Conservation (phyloP, 345 rosid genomes). For the Citrus glauca region DNA sequence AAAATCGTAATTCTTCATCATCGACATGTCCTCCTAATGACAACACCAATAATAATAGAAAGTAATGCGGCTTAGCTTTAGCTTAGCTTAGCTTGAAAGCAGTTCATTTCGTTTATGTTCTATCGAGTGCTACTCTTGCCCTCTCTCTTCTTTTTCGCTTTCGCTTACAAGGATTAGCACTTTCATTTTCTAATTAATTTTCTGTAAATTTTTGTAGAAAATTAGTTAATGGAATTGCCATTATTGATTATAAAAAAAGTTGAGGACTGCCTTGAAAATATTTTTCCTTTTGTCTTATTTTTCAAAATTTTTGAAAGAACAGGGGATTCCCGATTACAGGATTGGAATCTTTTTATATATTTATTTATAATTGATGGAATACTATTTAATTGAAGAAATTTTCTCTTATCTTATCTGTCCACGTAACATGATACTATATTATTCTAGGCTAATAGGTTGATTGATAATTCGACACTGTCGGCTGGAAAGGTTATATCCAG, state of each 20-base stretch:
- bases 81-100: neutral
- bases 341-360: no score
- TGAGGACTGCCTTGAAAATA: no score
- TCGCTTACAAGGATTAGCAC: neutral
- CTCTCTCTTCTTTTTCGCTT: neutral
- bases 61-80: neutral
- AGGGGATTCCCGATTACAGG: no score
- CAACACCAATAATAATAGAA: neutral
- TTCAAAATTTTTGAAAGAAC: no score
- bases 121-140: neutral
- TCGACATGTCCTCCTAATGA: neutral
- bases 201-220: neutral
- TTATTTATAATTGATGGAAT: no score
- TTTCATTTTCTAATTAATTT: no score
- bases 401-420: no score
- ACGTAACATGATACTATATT: no score
- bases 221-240: neutral
- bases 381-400: accelerated
- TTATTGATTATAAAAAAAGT: no score
- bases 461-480: neutral
- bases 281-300: no score
- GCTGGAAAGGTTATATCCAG: neutral
- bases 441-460: no score
- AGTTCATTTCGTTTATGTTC: neutral
- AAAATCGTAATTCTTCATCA: neutral